Evolutionary conservation across 2,329 filamentous ascomycete genomes (phyloP), one percentile per base, ranked within the genome.

Genomic region (Pseudopithomyces chartarum): DNA sequence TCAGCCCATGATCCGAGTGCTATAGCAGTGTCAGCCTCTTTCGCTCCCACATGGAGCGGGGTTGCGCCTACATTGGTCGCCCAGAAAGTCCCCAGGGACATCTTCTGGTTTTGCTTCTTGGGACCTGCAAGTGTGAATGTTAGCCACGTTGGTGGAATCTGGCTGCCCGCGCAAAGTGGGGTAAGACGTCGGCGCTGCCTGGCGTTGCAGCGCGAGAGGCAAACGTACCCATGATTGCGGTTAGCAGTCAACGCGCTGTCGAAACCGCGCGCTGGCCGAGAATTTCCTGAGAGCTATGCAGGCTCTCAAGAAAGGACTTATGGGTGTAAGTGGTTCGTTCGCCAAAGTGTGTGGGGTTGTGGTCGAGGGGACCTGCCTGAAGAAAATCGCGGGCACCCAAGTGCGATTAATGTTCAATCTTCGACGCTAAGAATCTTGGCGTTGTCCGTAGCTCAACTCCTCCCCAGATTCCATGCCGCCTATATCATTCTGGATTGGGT

Each of bases 1-100:
- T 99, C 96, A 71, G 95, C 95, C 95, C 95, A 99, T 68, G 95
- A 98, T 75, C 94, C 92, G 74, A 89, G 84, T 71, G 85, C 87
- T 90, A 72, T 59, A 57, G 50, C 50, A 45, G 57, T 36, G 68
- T 73, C 61, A 75, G 73, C 70, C 50, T 58, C 43, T 45, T 53
- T 48, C 61, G 60, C 62, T 53, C 57, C 57, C 54, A 47, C 52
- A 65, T 58, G 51, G 34, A 50, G 64, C 58, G 60, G 61, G 63
- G 62, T 36, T 65, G 66, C 68, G 70, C 91, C 80, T 85, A 97
- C 94, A 89, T 80, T 92, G 86, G 79, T 97, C 92, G 76, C 85
- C 85, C 84, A 99, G 86, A 86, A 99, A 99, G 81, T 92, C 91
- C 84, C 91, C 76, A 98, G 88, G 84, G 91, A 92, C 90, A 99